A percentile compares a stretch with the other conserved stretches of the same genome.
These are phyloP conservation scores for Termitomyces sp. DNA, from an alignment of 768 basidiomycete species.

Conservation along the genomic window DNA sequence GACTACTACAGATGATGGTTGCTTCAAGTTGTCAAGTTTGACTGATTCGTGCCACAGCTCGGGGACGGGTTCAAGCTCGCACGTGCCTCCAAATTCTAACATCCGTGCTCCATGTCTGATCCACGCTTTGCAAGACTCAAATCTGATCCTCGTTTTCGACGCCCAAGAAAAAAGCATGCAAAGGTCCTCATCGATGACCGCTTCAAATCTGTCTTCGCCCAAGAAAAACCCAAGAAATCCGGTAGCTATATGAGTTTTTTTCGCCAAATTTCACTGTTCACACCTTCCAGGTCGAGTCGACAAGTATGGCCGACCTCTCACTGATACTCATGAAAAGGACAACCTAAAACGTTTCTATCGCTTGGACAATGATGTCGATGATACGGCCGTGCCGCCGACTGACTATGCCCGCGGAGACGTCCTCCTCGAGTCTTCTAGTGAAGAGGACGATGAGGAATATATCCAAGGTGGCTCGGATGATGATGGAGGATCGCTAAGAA, in stretches of 20 bases:
- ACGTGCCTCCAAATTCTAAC: conserved; percentile 10
- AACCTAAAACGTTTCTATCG: conserved; percentile 79
- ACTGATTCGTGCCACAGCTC: background rate
- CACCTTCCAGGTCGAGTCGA: conserved; percentile 59
- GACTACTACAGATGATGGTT: conserved; percentile 8
- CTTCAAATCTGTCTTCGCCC: conserved; percentile 74
- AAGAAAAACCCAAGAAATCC: conserved; percentile 31
- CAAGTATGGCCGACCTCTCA: conserved; percentile 80
- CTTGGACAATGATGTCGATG: conserved; percentile 35
- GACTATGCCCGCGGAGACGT: conserved; percentile 92
- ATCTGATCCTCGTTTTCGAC: conserved; percentile 90
- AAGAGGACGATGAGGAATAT: conserved; percentile 42
- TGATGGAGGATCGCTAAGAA: conserved; percentile 41
- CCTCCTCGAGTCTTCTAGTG: conserved; percentile 83
- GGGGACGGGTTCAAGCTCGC: background rate
- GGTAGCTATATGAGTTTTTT: conserved; percentile 5
- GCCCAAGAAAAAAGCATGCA: conserved; percentile 69
- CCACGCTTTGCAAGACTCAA: conserved; percentile 83
- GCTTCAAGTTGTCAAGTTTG: conserved; percentile 7
- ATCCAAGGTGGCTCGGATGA: conserved; percentile 20
- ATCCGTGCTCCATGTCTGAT: conserved; percentile 58
- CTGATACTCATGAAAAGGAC: conserved; percentile 67
- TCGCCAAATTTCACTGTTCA: background rate
- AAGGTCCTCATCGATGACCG: conserved; percentile 91
- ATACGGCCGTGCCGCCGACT: conserved; percentile 30